These are phyloP conservation scores for Pneumocystis sp. DNA, from an alignment of 1,139 yeast species.

Conservation along the genomic window DNA sequence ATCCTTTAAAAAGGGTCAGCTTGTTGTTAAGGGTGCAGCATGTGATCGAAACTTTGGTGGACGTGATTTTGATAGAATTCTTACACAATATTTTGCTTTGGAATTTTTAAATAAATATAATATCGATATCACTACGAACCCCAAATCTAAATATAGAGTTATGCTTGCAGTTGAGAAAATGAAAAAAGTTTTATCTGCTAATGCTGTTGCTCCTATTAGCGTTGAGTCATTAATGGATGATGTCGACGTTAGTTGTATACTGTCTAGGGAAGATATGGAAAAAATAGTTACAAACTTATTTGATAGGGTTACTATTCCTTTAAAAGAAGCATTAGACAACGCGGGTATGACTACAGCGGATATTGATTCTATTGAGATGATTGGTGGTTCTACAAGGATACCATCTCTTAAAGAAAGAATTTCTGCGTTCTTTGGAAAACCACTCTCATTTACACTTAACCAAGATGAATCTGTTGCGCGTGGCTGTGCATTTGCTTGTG, in stretches of 20 bases:
- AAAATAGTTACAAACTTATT: constrained; percentile 71
- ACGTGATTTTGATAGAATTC: constrained; percentile 85
- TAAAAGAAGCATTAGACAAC: constrained; percentile 65
- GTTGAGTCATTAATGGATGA: constrained; percentile 96
- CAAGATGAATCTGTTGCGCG: constrained; percentile 98
- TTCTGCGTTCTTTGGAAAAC: constrained; percentile 69
- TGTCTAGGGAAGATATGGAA: constrained; percentile 87
- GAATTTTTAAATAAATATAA: constrained; percentile 84
- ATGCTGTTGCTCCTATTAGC: constrained; percentile 85
- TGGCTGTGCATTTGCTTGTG: constrained; percentile 98
- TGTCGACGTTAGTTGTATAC: constrained; percentile 80
- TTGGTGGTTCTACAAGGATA: constrained; percentile 98
- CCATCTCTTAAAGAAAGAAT: constrained; percentile 79
- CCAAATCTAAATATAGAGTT: constrained; percentile 91
- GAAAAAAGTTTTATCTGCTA: constrained; percentile 93
- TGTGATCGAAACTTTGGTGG: constrained; percentile 97
- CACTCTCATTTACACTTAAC: constrained; percentile 84
- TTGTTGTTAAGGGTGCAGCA: constrained; percentile 81
- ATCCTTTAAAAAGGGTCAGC: constrained; percentile 89
- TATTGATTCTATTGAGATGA: constrained; percentile 78
- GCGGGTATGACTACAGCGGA: constrained; percentile 62
- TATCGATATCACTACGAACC: constrained; percentile 77
- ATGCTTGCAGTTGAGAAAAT: constrained; percentile 80
- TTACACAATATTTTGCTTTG: constrained; percentile 86
- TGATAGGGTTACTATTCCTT: constrained; percentile 58